A percentile compares a stretch with the other conserved stretches of the same genome.
Evolutionary conservation across 192 early-diverging fungal genomes (phyloP).

Genomic region (Spizellomyces punctatus): DNA sequence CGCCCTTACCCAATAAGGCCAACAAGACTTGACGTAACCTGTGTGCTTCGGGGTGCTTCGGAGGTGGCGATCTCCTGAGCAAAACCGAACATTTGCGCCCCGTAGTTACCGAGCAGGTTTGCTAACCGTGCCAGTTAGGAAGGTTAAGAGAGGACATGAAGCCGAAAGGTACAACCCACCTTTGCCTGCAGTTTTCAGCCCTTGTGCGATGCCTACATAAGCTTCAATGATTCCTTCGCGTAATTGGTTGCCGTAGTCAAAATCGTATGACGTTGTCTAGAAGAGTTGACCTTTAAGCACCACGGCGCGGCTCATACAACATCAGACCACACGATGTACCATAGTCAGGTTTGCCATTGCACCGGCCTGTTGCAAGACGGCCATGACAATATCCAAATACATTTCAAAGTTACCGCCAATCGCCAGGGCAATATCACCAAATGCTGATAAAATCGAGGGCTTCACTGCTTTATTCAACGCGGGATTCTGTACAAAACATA

Average conservation of each 20-base stretch:
- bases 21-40: conserved; percentile 73
- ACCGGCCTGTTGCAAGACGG: conserved; percentile 78
- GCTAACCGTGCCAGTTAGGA: conserved; percentile 41
- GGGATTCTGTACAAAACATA: conserved; percentile 50
- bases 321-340: conserved; percentile 5
- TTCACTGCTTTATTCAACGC: conserved; percentile 84
- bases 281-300: conserved; percentile 10
- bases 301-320: neutral
- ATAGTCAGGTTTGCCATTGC: conserved; percentile 23
- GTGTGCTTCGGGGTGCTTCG: conserved; percentile 59
- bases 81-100: conserved; percentile 79
- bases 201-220: conserved; percentile 95
- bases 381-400: conserved; percentile 83
- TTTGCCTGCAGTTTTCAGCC: conserved; percentile 77
- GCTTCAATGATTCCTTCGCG: conserved; percentile 92
- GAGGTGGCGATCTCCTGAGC: conserved; percentile 67
- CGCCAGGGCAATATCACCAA: conserved; percentile 98
- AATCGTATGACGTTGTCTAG: conserved; percentile 58
- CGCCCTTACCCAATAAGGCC: conserved; percentile 78
- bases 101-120: conserved; percentile 61
- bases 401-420: conserved; percentile 81
- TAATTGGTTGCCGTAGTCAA: conserved; percentile 84
- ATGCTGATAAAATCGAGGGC: conserved; percentile 90
- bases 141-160: conserved; percentile 16
- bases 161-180: conserved; percentile 42